Evolutionary conservation across 192 early-diverging fungal genomes (phyloP).

Genomic region (Chytriomyces sp.): DNA sequence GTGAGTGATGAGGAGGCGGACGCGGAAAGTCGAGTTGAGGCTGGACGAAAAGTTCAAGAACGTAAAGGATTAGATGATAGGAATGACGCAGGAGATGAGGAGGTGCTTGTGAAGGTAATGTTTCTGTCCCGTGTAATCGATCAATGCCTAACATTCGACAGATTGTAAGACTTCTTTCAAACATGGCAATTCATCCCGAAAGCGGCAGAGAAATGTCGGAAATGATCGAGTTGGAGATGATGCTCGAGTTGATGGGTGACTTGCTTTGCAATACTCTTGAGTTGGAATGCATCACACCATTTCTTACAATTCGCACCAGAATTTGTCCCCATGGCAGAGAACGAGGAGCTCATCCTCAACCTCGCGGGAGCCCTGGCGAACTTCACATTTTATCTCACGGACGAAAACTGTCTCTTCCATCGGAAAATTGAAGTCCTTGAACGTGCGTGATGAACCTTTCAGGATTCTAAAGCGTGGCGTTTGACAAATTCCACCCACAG

Average conservation of each 20-base stretch:
- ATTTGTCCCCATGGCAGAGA: neutral
- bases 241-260: slow-evolving; percentile 45
- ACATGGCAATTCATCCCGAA: slow-evolving; percentile 37
- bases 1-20: neutral
- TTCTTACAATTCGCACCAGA: neutral
- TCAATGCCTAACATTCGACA: slow-evolving; percentile 1
- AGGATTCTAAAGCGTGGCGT: neutral
- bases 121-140: neutral
- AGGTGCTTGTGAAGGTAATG: slow-evolving; percentile 49
- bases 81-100: slow-evolving; percentile 27
- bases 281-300: slow-evolving; percentile 7
- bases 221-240: slow-evolving; percentile 50
- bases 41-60: neutral
- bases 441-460: slow-evolving; percentile 30
- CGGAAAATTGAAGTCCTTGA: slow-evolving; percentile 30
- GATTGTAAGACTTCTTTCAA: slow-evolving; percentile 48
- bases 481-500: slow-evolving; percentile 7
- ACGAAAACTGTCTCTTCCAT: slow-evolving; percentile 27
- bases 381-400: slow-evolving; percentile 44
- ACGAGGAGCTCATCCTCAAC: slow-evolving; percentile 53
- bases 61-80: neutral
- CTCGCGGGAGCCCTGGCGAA: slow-evolving; percentile 47
- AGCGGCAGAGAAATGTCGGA: slow-evolving; percentile 28
- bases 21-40: neutral
- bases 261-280: too few relatives aligned